These are phyloP conservation scores for Eremomyces bilateralis DNA, from an alignment of 495 filamentous ascomycete genomes.

Conservation along the genomic window DNA sequence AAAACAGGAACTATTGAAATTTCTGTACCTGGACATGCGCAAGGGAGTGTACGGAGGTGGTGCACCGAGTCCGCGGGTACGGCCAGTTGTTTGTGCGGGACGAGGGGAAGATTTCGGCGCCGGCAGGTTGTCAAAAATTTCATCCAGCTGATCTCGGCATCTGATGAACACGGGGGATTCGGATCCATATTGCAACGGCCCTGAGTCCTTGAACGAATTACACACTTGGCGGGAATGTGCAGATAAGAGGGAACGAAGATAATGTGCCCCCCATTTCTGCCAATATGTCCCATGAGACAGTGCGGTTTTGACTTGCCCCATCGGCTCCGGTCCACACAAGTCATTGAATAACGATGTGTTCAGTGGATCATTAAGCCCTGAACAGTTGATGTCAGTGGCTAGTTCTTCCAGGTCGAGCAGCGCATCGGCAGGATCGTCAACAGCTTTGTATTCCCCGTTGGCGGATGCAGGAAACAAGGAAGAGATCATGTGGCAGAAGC, in stretches of 20 bases:
- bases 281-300: neutral
- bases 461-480: neutral
- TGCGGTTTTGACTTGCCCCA: constrained; percentile 2
- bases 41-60: neutral
- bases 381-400: neutral
- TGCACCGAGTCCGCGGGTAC: neutral
- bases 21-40: neutral
- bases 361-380: neutral
- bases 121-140: constrained; percentile 2
- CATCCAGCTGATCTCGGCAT: constrained; percentile 3
- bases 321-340: neutral
- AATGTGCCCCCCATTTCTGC: constrained; percentile 3
- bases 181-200: constrained; percentile 3
- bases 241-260: constrained; percentile 1
- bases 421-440: no score
- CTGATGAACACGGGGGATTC: constrained; percentile 2
- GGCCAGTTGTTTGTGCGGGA: neutral
- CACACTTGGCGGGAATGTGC: constrained; percentile 2
- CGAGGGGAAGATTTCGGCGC: constrained; percentile 1
- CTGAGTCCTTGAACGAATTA: constrained; percentile 5
- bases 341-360: neutral
- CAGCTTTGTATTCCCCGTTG: constrained; percentile 1
- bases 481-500: constrained; percentile 1
- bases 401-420: neutral
- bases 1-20: neutral